These are phyloP conservation scores for Meyerozyma smithsonii DNA, from an alignment of 1,139 yeast species.

Conservation along the genomic window DNA sequence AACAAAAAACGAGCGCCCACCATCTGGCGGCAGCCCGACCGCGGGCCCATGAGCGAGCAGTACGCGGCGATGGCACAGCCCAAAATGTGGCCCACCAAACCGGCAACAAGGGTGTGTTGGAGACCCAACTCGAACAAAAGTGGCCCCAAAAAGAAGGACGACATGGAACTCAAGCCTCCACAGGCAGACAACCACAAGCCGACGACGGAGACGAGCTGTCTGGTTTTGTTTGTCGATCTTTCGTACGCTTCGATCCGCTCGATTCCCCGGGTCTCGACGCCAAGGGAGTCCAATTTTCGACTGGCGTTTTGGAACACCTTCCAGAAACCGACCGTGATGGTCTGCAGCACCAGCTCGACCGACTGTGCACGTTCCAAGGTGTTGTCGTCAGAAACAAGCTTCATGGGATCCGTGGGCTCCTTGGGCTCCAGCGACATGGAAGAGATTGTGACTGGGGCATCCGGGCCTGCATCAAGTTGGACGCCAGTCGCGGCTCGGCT, in stretches of 20 bases:
- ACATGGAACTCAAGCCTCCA: slow-evolving; percentile 82
- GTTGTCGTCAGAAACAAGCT: neutral
- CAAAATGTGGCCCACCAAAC: slow-evolving; percentile 54
- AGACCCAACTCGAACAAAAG: slow-evolving; percentile 63
- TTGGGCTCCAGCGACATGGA: too few relatives aligned
- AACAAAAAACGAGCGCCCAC: slow-evolving; percentile 73
- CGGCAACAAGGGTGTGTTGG: slow-evolving; percentile 54
- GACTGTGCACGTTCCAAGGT: neutral
- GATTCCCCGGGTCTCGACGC: slow-evolving; percentile 79
- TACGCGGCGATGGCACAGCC: slow-evolving; percentile 79
- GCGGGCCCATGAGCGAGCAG: slow-evolving; percentile 80
- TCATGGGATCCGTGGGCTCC: neutral
- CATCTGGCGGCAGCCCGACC: slow-evolving; percentile 85
- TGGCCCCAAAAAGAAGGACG: slow-evolving; percentile 74
- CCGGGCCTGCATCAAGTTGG: too few relatives aligned
- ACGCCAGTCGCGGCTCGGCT: too few relatives aligned
- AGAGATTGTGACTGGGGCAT: too few relatives aligned
- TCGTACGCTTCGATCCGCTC: slow-evolving; percentile 72
- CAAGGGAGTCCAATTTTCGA: slow-evolving; percentile 32
- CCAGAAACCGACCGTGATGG: neutral
- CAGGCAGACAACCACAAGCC: slow-evolving; percentile 84
- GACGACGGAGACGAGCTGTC: slow-evolving; percentile 53
- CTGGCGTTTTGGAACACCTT: neutral
- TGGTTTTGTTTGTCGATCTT: slow-evolving; percentile 46
- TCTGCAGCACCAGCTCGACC: neutral